Conservation (phyloP, 441 rosid species). For the Rhodomyrtus psidioides region DNA sequence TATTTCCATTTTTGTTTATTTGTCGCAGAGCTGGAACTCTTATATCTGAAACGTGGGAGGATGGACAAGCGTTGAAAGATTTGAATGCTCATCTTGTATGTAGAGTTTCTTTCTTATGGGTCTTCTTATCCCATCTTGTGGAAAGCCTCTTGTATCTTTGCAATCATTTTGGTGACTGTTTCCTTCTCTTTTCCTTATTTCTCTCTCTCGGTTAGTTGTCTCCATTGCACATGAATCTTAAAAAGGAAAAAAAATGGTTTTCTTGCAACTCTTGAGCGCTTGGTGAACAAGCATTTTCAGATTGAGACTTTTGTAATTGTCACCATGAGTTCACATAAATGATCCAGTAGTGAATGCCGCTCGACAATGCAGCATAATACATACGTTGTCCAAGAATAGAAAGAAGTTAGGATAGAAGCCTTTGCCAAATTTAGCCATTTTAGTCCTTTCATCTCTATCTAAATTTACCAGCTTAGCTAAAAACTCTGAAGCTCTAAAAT, state of each 20-base stretch:
- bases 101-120: conserved; percentile 2
- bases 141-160: background rate
- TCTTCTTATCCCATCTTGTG: background rate
- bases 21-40: conserved; percentile 88
- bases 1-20: conserved; percentile 9
- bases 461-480: background rate
- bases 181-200: background rate
- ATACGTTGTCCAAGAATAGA: background rate
- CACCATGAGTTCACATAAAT: background rate
- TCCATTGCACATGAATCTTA: background rate
- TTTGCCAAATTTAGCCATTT: background rate
- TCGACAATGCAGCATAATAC: background rate
- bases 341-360: background rate
- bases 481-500: background rate
- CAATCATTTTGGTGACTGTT: background rate
- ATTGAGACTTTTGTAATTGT: background rate
- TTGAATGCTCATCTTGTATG: conserved; percentile 87
- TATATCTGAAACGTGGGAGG: conserved; percentile 99
- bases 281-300: background rate
- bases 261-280: background rate
- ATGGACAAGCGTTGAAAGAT: conserved; percentile 93
- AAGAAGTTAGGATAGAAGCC: background rate
- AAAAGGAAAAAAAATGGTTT: background rate
- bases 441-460: background rate
- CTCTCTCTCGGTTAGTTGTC: background rate